Conservation (phyloP, 2,329 filamentous ascomycete species). For the Penicillium brasilianum region DNA sequence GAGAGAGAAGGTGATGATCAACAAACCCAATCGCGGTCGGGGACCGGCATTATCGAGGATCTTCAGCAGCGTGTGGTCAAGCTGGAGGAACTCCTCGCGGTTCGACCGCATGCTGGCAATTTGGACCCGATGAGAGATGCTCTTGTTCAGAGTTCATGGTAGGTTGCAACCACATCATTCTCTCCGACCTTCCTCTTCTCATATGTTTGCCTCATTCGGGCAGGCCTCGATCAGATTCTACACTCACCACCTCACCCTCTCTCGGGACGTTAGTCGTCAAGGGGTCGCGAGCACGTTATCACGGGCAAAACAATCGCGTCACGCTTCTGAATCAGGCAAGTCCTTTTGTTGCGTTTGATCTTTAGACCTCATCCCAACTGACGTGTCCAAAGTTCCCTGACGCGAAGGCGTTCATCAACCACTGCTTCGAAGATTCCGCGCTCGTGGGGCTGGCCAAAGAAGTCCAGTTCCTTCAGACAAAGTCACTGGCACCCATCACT, state of each 20-base stretch:
- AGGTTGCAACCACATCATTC: background rate
- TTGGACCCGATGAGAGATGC: background rate
- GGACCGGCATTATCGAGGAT: slow-evolving; percentile 29
- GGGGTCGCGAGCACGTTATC: slow-evolving; percentile 29
- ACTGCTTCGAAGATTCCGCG: slow-evolving; percentile 22
- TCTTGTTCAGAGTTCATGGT: slow-evolving; percentile 13
- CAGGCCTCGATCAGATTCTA: slow-evolving; percentile 14
- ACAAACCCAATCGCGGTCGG: background rate
- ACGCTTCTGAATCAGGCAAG: slow-evolving; percentile 26
- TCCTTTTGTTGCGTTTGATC: background rate
- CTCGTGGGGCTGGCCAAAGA: slow-evolving; percentile 30
- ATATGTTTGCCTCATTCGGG: background rate
- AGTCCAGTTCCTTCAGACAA: slow-evolving; percentile 33
- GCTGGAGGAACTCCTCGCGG: slow-evolving; percentile 24
- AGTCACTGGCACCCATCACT: slow-evolving; percentile 13
- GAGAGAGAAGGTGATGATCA: background rate
- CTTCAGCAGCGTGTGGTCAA: slow-evolving; percentile 28
- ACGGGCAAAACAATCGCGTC: slow-evolving; percentile 29
- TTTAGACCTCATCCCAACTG: background rate
- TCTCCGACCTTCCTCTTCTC: background rate
- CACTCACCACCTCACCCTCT: slow-evolving; percentile 12
- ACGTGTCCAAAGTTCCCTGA: slow-evolving; percentile 24
- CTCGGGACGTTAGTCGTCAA: slow-evolving; percentile 29
- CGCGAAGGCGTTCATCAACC: slow-evolving; percentile 30
- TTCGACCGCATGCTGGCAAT: slow-evolving; percentile 5